phyloP scores from a whole-genome alignment of 805 yeast genomes.

The Lachancea kluyveri region DNA sequence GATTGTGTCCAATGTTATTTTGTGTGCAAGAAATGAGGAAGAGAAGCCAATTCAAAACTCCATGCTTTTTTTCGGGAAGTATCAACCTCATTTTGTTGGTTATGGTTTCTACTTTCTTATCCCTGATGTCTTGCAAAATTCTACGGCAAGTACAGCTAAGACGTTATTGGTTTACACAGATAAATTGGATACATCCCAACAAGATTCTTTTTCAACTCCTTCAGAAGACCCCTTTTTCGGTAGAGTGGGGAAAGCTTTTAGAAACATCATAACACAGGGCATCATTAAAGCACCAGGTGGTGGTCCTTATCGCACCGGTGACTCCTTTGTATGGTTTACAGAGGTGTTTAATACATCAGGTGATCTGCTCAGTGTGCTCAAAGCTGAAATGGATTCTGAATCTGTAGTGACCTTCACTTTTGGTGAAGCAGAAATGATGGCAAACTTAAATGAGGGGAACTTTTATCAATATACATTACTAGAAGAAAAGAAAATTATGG shows the following conservation, averaged over 20 bases:
- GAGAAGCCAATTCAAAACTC: conserved; percentile 1
- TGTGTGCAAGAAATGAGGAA: conserved; percentile 2
- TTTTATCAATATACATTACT: too few relatives aligned
- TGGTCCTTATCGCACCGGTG: conserved; percentile 18
- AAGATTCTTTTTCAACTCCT: conserved; percentile 1
- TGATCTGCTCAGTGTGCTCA: conserved; percentile 6
- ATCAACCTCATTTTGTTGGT: conserved; percentile 24
- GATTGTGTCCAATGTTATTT: conserved; percentile 3
- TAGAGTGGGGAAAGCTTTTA: conserved; percentile 19
- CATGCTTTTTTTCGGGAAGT: conserved; percentile 15
- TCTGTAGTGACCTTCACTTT: background rate
- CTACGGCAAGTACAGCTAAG: too few relatives aligned
- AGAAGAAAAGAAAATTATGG: too few relatives aligned
- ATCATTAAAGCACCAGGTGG: conserved; percentile 16
- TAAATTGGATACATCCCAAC: conserved; percentile 1
- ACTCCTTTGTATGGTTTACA: conserved; percentile 28
- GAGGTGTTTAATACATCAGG: conserved; percentile 25
- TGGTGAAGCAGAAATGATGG: background rate
- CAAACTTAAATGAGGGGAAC: background rate
- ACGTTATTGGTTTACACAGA: conserved; percentile 6
- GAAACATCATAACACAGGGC: conserved; percentile 15
- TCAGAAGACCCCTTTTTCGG: conserved; percentile 7
- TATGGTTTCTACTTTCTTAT: conserved; percentile 20
- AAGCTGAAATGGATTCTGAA: background rate
- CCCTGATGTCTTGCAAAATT: too few relatives aligned